Conservation (phyloP, 768 basidiomycete genomes). For the Amanita fuliginea region DNA sequence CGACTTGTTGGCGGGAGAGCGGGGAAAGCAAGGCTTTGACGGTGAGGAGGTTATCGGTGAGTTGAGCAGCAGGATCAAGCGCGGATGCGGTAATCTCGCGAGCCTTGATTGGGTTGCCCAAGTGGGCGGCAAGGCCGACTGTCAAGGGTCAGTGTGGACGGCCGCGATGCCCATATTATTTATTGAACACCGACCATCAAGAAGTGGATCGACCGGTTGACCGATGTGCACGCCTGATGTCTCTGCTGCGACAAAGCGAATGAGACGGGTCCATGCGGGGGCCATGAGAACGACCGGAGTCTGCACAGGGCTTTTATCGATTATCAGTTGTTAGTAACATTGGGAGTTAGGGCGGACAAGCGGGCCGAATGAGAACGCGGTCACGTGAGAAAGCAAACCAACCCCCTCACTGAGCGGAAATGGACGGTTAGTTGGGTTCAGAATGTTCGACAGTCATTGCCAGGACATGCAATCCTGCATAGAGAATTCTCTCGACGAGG, state of each 20-base stretch:
- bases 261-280: constrained; percentile 58
- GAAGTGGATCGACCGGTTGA: constrained; percentile 54
- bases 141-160: no score
- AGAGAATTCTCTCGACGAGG: constrained; percentile 59
- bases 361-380: background rate
- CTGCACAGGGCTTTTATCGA: no score
- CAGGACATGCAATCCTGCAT: constrained; percentile 32
- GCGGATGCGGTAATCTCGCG: constrained; percentile 64
- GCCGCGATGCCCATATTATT: no score
- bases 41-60: constrained; percentile 54
- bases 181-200: constrained; percentile 34
- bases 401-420: no score
- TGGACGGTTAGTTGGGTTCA: no score
- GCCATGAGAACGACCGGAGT: no score
- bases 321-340: no score
- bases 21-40: constrained; percentile 64
- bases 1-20: constrained; percentile 54
- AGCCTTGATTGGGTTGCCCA: constrained; percentile 48
- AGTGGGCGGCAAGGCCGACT: constrained; percentile 52
- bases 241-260: constrained; percentile 73
- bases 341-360: no score
- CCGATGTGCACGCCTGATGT: constrained; percentile 68
- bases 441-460: constrained; percentile 10
- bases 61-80: constrained; percentile 52
- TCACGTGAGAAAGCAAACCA: constrained; percentile 2